Conservation (phyloP, 371 early-diverging fungal genomes). For the Rhizomucor pusillus region DNA sequence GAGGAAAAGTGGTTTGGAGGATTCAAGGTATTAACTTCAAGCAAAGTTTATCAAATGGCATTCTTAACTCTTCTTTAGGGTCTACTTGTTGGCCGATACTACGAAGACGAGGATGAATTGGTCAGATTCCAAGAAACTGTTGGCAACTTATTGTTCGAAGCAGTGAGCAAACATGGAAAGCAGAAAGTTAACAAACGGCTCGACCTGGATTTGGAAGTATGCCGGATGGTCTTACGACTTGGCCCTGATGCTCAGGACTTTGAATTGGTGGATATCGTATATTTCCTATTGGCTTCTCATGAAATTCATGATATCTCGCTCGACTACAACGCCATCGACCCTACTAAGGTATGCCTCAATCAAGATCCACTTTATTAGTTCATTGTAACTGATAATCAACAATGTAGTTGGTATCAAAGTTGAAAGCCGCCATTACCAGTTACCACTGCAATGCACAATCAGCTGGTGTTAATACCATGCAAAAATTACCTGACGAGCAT, state of each 20-base stretch:
- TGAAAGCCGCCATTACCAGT: constrained; percentile 11
- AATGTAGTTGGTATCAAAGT: constrained; percentile 19
- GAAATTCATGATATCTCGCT: constrained; percentile 47
- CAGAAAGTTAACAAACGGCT: constrained; percentile 15
- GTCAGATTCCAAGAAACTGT: constrained; percentile 20
- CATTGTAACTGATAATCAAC: not conserved
- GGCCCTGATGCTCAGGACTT: constrained; percentile 43
- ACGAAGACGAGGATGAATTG: constrained; percentile 19
- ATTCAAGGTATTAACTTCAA: constrained; percentile 47
- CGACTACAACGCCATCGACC: constrained; percentile 50
- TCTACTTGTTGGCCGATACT: constrained; percentile 19
- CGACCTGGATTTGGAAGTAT: constrained; percentile 53
- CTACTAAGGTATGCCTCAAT: constrained; percentile 44
- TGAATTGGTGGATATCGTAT: constrained; percentile 69
- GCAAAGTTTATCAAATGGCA: not conserved
- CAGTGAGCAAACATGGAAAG: constrained; percentile 8
- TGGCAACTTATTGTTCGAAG: constrained; percentile 11
- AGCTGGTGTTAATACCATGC: constrained; percentile 16
- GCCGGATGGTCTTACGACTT: constrained; percentile 55
- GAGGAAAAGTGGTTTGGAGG: constrained; percentile 84
- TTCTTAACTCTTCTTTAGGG: constrained; percentile 12
- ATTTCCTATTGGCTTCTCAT: constrained; percentile 67
- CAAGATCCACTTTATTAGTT: not conserved
- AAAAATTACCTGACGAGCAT: constrained; percentile 47
- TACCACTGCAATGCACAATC: constrained; percentile 24